Evolutionary conservation across 805 yeast species (phyloP).

Genomic region (Ogataea dorogensis): DNA sequence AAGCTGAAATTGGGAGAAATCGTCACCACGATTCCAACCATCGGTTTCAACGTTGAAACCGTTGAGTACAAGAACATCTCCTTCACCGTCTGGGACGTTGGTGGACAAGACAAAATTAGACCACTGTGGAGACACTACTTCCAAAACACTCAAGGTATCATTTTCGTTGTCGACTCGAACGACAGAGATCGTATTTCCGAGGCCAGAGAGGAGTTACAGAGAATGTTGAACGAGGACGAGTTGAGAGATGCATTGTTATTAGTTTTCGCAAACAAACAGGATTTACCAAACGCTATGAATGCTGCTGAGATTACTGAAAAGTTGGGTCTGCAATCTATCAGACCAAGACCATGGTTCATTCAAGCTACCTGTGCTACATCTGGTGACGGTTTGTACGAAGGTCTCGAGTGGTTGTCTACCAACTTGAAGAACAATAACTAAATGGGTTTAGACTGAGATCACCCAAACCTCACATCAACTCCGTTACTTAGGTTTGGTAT

Average conservation of each 20-base stretch:
- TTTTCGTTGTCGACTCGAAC: slow-evolving; percentile 95
- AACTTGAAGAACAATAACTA: slow-evolving; percentile 71
- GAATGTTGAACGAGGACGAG: slow-evolving; percentile 98
- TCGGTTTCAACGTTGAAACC: slow-evolving; percentile 96
- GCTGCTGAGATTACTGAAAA: slow-evolving; percentile 98
- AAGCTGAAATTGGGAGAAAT: slow-evolving; percentile 94
- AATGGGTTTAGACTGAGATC: slow-evolving; percentile 20
- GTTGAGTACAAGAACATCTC: slow-evolving; percentile 96
- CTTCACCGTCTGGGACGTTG: slow-evolving; percentile 98
- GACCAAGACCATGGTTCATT: slow-evolving; percentile 99
- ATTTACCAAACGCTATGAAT: slow-evolving; percentile 98
- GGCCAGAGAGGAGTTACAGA: slow-evolving; percentile 97
- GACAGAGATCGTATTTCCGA: slow-evolving; percentile 97
- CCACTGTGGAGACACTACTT: slow-evolving; percentile 98
- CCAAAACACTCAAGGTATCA: slow-evolving; percentile 98
- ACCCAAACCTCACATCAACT: slow-evolving; percentile 7
- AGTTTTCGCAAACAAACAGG: slow-evolving; percentile 98
- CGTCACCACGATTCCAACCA: slow-evolving; percentile 94
- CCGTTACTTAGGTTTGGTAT: slow-evolving; percentile 9
- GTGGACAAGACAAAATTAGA: slow-evolving; percentile 99
- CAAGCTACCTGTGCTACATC: slow-evolving; percentile 99
- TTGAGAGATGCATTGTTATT: slow-evolving; percentile 93
- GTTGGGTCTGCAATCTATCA: slow-evolving; percentile 92
- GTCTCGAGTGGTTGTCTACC: slow-evolving; percentile 94
- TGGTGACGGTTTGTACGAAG: slow-evolving; percentile 97